A percentile compares a stretch with the other conserved stretches of the same genome.
Conservation (phyloP, 2,329 filamentous ascomycete species). For the Colletotrichum agaves region DNA sequence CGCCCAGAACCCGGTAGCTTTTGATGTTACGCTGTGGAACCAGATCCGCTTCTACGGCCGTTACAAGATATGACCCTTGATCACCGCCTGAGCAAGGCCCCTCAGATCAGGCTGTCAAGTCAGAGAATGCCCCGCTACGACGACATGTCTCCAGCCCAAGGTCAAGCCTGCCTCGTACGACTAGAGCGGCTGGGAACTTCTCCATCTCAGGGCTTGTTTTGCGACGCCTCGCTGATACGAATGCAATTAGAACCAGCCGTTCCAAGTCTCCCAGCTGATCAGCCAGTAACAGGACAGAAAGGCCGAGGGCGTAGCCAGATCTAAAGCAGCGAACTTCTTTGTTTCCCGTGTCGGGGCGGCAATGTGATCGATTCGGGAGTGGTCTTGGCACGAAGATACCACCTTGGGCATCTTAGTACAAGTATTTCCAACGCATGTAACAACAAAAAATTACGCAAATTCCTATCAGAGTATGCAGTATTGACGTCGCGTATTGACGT, state of each 20-base stretch:
- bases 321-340: not conserved
- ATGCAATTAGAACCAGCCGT: not conserved
- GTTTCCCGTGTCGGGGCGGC: not conserved
- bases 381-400: not conserved
- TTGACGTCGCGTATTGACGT: not conserved
- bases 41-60: not conserved
- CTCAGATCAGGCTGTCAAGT: not conserved
- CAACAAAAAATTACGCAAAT: not conserved
- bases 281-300: not conserved
- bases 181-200: not conserved
- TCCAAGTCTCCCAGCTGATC: not conserved
- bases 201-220: not conserved
- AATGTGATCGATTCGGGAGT: not conserved
- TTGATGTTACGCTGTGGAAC: not conserved
- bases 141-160: not conserved
- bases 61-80: not conserved
- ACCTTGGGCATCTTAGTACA: not conserved
- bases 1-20: not conserved
- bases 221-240: slow-evolving; percentile 1
- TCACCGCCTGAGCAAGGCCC: not conserved
- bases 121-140: not conserved
- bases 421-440: not conserved
- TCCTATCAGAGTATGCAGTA: not conserved
- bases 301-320: not conserved
- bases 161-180: not conserved